Evolutionary conservation across 129 eudicot species (phyloP).

Genomic region (Sambucus nigra): DNA sequence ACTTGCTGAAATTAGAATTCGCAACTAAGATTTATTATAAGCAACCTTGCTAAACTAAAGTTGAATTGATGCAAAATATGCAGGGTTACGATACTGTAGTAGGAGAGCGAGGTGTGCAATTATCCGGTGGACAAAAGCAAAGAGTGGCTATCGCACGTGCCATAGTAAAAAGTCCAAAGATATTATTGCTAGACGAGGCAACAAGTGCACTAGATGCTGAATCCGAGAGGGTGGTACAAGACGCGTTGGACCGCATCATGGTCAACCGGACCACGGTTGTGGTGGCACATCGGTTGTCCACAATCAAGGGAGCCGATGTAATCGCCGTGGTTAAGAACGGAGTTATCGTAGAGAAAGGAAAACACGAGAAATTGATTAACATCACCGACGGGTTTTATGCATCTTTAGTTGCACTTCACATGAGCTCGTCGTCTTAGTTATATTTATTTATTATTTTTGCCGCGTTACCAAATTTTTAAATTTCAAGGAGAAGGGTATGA

Average conservation of each 20-base stretch:
- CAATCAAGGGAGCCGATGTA: conserved; percentile 58
- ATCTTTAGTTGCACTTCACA: conserved; percentile 54
- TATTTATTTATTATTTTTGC: not conserved
- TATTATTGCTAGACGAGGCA: conserved; percentile 66
- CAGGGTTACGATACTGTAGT: conserved; percentile 59
- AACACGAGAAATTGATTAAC: conserved; percentile 43
- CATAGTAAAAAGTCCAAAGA: conserved; percentile 60
- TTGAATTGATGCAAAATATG: not conserved
- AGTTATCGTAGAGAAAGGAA: conserved; percentile 62
- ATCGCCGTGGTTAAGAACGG: conserved; percentile 77
- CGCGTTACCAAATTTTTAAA: not conserved
- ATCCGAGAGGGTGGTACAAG: conserved; percentile 71
- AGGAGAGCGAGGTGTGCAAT: conserved; percentile 63
- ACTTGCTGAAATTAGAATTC: no score
- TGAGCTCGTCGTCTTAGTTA: conserved; percentile 11
- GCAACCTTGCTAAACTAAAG: no score
- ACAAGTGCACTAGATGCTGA: conserved; percentile 77
- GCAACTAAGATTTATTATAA: no score
- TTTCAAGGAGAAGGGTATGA: not conserved
- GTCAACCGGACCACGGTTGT: conserved; percentile 61
- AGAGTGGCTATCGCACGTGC: conserved; percentile 81
- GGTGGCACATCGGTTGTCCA: conserved; percentile 72
- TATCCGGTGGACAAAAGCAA: conserved; percentile 81
- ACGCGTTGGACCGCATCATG: conserved; percentile 55
- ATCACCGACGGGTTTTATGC: conserved; percentile 60